These are phyloP conservation scores for Opeltia flavorubescens DNA, from an alignment of 495 filamentous ascomycete species.

Conservation along the genomic window DNA sequence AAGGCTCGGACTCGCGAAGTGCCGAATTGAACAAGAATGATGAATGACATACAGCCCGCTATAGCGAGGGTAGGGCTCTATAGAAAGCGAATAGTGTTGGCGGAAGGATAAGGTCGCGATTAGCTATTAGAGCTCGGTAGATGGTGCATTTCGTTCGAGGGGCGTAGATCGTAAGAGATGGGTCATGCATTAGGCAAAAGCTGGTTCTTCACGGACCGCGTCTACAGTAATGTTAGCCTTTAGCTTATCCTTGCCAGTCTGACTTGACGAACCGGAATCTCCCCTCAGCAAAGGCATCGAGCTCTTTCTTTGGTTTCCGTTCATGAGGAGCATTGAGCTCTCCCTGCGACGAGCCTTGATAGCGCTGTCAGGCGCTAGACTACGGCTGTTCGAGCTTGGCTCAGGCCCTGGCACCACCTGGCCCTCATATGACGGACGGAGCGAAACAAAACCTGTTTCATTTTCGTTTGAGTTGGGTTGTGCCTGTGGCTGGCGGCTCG, in stretches of 20 bases:
- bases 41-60: neutral
- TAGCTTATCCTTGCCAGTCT: neutral
- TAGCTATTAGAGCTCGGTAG: neutral
- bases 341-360: slow-evolving; percentile 41
- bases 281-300: slow-evolving; percentile 12
- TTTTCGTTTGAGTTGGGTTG: slow-evolving; percentile 21
- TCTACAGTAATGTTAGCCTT: neutral
- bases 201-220: neutral
- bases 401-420: slow-evolving; percentile 21
- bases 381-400: slow-evolving; percentile 26
- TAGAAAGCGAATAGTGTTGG: neutral
- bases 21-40: neutral
- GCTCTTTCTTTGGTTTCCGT: slow-evolving; percentile 13
- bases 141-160: too few species aligned
- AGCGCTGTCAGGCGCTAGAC: slow-evolving; percentile 25
- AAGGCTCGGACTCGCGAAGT: neutral
- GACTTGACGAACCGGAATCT: slow-evolving; percentile 6
- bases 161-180: neutral
- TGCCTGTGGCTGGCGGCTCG: slow-evolving; percentile 9
- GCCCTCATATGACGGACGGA: slow-evolving; percentile 45
- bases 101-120: slow-evolving; percentile 8
- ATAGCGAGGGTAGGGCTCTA: neutral
- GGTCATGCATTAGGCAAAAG: neutral
- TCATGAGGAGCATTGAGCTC: slow-evolving; percentile 45
- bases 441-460: slow-evolving; percentile 47